Evolutionary conservation across 257 asterid species (phyloP).

Genomic region (Petrea volubilis): DNA sequence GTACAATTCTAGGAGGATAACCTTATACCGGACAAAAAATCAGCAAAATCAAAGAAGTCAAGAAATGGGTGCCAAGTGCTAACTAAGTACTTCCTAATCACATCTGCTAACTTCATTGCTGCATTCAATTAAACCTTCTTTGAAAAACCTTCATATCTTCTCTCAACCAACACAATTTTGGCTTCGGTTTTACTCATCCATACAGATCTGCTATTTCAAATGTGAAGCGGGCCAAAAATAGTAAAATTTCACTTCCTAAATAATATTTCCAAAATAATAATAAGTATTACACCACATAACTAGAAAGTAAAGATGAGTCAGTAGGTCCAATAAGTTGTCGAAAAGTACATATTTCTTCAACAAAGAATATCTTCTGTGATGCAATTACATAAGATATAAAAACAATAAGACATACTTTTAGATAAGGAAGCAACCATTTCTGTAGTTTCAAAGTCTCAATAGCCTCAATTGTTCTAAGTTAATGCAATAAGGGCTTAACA

Average conservation of each 20-base stretch:
- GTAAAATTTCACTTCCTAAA: neutral
- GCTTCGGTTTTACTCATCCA: neutral
- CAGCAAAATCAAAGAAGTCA: neutral
- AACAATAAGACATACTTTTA: neutral
- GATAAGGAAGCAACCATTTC: neutral
- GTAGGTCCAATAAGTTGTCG: no score
- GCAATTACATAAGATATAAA: neutral
- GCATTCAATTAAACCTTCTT: no score
- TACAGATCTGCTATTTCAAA: neutral
- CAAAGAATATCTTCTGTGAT: neutral
- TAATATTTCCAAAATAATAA: no score
- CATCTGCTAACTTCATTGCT: no score
- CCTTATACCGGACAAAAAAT: neutral
- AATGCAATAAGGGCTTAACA: slow-evolving; percentile 5
- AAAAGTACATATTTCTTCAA: neutral
- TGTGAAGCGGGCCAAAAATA: neutral
- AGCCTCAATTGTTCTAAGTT: slow-evolving; percentile 1
- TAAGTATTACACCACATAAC: neutral
- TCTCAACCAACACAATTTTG: neutral
- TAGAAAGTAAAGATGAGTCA: no score
- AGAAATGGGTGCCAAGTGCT: neutral
- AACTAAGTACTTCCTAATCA: no score
- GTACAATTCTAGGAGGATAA: neutral
- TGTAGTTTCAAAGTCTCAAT: neutral
- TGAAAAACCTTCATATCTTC: no score